Evolutionary conservation across 192 early-diverging fungal genomes (phyloP).

Genomic region (Jimgerdemannia flammicorona): DNA sequence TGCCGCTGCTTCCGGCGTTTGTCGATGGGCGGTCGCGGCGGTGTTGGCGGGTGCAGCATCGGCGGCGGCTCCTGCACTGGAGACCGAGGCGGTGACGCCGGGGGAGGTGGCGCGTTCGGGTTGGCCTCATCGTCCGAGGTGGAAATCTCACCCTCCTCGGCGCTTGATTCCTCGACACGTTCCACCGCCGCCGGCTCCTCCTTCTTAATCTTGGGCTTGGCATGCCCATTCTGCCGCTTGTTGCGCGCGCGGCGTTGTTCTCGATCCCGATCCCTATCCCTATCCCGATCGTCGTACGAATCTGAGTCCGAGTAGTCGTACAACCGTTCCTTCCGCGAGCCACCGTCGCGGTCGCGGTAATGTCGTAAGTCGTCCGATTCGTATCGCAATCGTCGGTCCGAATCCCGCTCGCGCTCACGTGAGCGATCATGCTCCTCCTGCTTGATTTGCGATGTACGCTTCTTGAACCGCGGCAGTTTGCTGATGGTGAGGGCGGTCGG

Average conservation of each 20-base stretch:
- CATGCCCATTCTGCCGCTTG: background rate
- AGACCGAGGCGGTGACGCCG: background rate
- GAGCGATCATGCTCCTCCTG: slow-evolving; percentile 8
- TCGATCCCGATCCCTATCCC: background rate
- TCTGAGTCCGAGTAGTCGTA: slow-evolving; percentile 3
- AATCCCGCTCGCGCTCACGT: slow-evolving; percentile 6
- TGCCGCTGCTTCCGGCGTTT: slow-evolving; percentile 19
- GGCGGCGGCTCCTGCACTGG: slow-evolving; percentile 7
- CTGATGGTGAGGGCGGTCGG: slow-evolving; percentile 3
- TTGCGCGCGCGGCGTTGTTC: background rate
- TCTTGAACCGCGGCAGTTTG: slow-evolving; percentile 41
- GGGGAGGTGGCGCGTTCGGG: background rate
- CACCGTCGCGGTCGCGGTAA: slow-evolving; percentile 2
- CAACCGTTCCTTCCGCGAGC: slow-evolving; percentile 13
- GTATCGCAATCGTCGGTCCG: slow-evolving; percentile 6
- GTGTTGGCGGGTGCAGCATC: slow-evolving; percentile 6
- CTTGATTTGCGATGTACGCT: slow-evolving; percentile 16
- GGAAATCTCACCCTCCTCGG: slow-evolving; percentile 20
- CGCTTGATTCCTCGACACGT: background rate
- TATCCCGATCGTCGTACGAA: slow-evolving; percentile 4
- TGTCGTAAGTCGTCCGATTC: slow-evolving; percentile 10
- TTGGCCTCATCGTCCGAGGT: background rate
- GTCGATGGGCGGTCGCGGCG: slow-evolving; percentile 1
- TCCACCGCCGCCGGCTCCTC: background rate
- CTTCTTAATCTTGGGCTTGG: background rate